Evolutionary conservation across 768 basidiomycete genomes (phyloP), one percentile per base, ranked within the genome.

Genomic region (Boletus reticuloceps): DNA sequence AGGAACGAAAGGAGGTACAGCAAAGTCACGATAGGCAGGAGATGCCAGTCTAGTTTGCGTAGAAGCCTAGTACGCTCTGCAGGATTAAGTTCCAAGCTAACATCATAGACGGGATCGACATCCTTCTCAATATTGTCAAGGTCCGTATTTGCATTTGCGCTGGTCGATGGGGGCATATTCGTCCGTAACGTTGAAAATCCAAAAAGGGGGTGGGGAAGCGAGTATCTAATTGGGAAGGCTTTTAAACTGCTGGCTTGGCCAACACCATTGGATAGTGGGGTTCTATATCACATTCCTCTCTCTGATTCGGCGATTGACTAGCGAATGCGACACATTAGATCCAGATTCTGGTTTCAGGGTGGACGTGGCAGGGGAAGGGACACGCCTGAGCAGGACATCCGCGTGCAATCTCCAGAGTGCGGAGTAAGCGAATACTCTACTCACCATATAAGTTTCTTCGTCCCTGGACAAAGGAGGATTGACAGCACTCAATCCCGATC

Each of bases 1-100:
- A 80, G 62, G 63, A 79, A 79, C 8, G 75, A 77, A 40, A 78
- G 66, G 32, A 80, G 64, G 54, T 77, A 79, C 6, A 80, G 63
- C 38, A 77, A 53, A 6, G 76, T 75, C 32, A 79, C 71, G 47
- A 77, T 69, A 5, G 78, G 77, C 47, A 80, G 58, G 19, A 80
- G 59, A 58, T 79, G 76, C 56, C 68, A 64, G 57, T 80, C 79
- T 29, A 79, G 58, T 58, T 79, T 80, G 27, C 75, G 68, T 40
- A 79, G 51, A 3, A 70, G 42, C 51, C 60, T 65, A 2, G 61
- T 53, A 10, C 67, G 69, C 38, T 70, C 67, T 42, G 37, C 36
- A 29, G 56, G 55, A 25, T 20, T 41, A 39, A 62, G 44, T 32
- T 61, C 59, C 36, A 51, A 6, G n/a, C 38, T 19, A 10, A 37